Evolutionary conservation across 2,329 filamentous ascomycete species (phyloP), one percentile per base, ranked within the genome.

Genomic region (Penicillium sp.): DNA sequence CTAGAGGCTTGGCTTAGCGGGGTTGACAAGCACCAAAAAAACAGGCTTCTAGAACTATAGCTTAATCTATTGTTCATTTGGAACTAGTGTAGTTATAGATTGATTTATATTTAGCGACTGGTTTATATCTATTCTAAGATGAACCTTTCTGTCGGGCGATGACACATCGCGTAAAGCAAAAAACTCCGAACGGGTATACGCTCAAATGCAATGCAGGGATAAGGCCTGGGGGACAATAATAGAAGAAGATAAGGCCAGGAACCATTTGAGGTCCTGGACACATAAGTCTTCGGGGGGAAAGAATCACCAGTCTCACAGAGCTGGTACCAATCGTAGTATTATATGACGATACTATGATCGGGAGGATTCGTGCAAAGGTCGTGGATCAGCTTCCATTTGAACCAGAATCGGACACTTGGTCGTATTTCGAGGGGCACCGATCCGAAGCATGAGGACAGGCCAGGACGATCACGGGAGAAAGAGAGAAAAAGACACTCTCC

Each of bases 101-200:
- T 45, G 19, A 24, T 21, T 21, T 27, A 19, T 41, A 41, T 26
- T 53, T 26, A 53, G 43, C 29, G 43, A 53, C 50, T 35, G n/a
- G 22, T 16, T 26, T 47, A 13, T 53, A 22, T 45, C 19, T 53
- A 10, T 39, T 44, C 50, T 41, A 50, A 35, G n/a, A 44, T 45
- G 13, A 10, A n/a, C 14, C n/a, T 29, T 22, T 24, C 24, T 21
- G 51, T 48, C 55, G 35, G 35, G 48, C 56, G 31, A 52, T 44
- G 21, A 19, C n/a, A 35, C n/a, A 43, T 47, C 44, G 52, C 44
- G 27, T 13, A 41, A 39, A 39, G 45, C 35, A 27, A 51, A 51
- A 58, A 61, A 53, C 26, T 52, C 56, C 58, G 37, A 55, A 65
- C 61, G 66, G 68, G 67, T 70, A 69, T 70, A 68, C 68, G 68